phyloP scores from a whole-genome alignment of 495 filamentous ascomycete genomes.

The Sphaerosporella brunnea region DNA sequence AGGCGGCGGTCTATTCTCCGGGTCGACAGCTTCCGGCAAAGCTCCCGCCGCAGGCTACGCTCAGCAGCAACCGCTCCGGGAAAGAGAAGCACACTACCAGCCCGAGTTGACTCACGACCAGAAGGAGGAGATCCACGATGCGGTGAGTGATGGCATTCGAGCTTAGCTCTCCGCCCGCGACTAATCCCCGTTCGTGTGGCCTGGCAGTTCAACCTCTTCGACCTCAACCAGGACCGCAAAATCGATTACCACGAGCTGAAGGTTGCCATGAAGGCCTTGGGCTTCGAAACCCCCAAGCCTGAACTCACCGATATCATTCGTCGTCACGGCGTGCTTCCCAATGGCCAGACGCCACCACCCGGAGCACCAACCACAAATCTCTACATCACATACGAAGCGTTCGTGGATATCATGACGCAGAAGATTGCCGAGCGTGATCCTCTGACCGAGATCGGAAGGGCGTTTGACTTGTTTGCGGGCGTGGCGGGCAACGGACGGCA shows the following conservation, averaged over 20 bases:
- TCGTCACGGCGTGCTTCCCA: constrained; percentile 43
- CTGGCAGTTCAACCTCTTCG: constrained; percentile 77
- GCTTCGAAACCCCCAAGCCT: constrained; percentile 72
- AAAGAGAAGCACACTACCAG: constrained; percentile 26
- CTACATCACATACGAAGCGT: constrained; percentile 51
- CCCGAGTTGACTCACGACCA: constrained; percentile 59
- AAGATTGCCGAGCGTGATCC: constrained; percentile 70
- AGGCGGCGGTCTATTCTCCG: constrained; percentile 14
- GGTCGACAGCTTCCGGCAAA: constrained; percentile 12
- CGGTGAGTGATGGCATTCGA: constrained; percentile 32
- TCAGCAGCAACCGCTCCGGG: constrained; percentile 30
- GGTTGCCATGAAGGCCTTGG: constrained; percentile 74
- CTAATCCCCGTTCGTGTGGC: constrained; percentile 13
- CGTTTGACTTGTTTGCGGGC: constrained; percentile 77
- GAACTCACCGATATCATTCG: constrained; percentile 59
- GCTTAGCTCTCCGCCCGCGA: too few species aligned
- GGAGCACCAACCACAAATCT: constrained; percentile 27
- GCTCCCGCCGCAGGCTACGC: constrained; percentile 10
- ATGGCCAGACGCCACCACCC: constrained; percentile 31
- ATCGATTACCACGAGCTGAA: constrained; percentile 97
- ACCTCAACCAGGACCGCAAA: constrained; percentile 83
- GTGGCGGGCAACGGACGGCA: constrained; percentile 27
- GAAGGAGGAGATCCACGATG: constrained; percentile 74
- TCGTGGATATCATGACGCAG: constrained; percentile 61
- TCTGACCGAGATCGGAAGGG: constrained; percentile 73